A percentile compares a stretch with the other conserved stretches of the same genome.
Conservation (phyloP, 1,284 basidiomycete species). For the Rhodotorula sp. region DNA sequence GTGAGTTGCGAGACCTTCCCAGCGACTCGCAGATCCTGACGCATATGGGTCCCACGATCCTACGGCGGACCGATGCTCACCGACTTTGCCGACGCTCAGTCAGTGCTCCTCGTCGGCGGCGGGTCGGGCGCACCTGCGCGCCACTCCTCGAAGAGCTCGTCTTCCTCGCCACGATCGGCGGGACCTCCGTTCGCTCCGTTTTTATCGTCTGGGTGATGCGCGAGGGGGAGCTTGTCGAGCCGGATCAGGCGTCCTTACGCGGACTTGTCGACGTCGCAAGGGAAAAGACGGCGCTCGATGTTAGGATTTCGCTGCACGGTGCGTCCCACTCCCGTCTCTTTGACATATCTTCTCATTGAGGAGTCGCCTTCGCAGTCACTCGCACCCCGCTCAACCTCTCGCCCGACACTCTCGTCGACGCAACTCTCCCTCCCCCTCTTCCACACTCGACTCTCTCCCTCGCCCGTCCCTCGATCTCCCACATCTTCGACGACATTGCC, state of each 20-base stretch:
- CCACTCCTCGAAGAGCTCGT: constrained; percentile 32
- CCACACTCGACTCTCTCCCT: neutral
- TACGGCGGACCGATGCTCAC: constrained; percentile 21
- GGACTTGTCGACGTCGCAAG: constrained; percentile 15
- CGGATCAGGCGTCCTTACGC: constrained; percentile 18
- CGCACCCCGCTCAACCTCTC: neutral
- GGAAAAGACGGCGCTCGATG: constrained; percentile 13
- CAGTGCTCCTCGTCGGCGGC: constrained; percentile 35
- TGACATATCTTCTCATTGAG: neutral
- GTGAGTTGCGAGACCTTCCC: neutral
- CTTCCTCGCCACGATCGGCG: constrained; percentile 2
- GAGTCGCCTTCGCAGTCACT: neutral
- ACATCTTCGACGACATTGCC: neutral
- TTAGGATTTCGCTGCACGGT: constrained; percentile 16
- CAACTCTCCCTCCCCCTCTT: neutral
- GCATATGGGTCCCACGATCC: neutral
- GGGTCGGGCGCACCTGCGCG: constrained; percentile 31
- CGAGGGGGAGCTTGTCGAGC: constrained; percentile 5
- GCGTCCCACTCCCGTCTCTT: neutral
- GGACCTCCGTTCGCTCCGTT: neutral
- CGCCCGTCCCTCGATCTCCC: neutral
- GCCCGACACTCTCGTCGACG: neutral
- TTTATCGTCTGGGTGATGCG: constrained; percentile 23
- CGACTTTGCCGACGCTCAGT: constrained; percentile 22
- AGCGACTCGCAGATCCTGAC: too few species aligned